phyloP scores from a whole-genome alignment of 2,329 filamentous ascomycete species.

The Epichloe coenophiala region DNA sequence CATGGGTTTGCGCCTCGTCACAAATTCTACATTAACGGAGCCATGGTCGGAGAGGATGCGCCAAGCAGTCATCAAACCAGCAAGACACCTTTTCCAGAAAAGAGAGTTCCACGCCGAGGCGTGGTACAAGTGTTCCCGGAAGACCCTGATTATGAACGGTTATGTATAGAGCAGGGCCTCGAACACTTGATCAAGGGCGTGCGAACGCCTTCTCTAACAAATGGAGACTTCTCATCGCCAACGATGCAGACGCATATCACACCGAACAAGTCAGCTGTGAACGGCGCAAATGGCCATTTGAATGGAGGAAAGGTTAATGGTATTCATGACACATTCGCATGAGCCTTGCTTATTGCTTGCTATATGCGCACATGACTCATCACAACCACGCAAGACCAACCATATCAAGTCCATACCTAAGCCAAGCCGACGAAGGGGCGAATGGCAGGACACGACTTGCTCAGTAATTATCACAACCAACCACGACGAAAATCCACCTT shows the following conservation, averaged over 20 bases:
- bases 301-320: slow-evolving; percentile 18
- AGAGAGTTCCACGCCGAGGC: slow-evolving; percentile 40
- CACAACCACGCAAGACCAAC: not conserved
- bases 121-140: slow-evolving; percentile 37
- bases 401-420: not conserved
- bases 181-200: slow-evolving; percentile 36
- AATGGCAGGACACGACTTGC: not conserved
- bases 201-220: slow-evolving; percentile 29
- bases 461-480: not conserved
- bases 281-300: slow-evolving; percentile 17
- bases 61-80: slow-evolving; percentile 34
- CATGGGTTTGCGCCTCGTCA: slow-evolving; percentile 41
- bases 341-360: not conserved
- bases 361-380: not conserved
- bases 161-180: slow-evolving; percentile 45
- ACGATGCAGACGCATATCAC: slow-evolving; percentile 21
- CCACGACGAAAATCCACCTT: not conserved
- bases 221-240: slow-evolving; percentile 35
- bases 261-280: slow-evolving; percentile 14
- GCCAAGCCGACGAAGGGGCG: not conserved
- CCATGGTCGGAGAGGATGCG: slow-evolving; percentile 36
- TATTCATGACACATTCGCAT: slow-evolving; percentile 12
- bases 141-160: slow-evolving; percentile 41
- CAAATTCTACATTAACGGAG: slow-evolving; percentile 46
- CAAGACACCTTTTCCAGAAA: slow-evolving; percentile 40